A percentile compares a stretch with the other conserved stretches of the same genome.
These are phyloP conservation scores for Polytrichum commune DNA, from an alignment of 225 moss, liverwort and hornwort species.

Conservation along the genomic window DNA sequence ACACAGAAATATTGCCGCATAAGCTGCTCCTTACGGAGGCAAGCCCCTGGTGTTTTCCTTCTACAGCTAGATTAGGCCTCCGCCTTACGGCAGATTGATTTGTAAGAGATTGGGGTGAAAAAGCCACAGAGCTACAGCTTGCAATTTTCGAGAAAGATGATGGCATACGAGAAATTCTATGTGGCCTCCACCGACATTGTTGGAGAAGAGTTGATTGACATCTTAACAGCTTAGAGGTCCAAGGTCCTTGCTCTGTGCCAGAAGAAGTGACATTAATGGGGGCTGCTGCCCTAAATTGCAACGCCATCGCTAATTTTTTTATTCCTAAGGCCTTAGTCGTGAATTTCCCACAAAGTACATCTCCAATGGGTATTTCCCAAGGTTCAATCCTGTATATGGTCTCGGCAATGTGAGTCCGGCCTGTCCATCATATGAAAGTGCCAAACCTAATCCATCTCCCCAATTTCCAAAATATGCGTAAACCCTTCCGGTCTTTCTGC, in stretches of 20 bases:
- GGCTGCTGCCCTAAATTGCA: conserved; percentile 17
- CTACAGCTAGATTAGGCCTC: background rate
- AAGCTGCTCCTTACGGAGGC: conserved; percentile 21
- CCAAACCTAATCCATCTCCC: no score
- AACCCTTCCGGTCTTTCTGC: no score
- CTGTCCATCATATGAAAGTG: no score
- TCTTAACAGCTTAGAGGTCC: conserved; percentile 9
- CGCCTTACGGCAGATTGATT: background rate
- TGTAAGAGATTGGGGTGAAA: conserved; percentile 22
- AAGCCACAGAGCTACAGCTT: conserved; percentile 16
- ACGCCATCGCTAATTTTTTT: conserved; percentile 8
- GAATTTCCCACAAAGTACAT: background rate
- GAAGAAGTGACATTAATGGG: background rate
- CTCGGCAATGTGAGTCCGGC: no score
- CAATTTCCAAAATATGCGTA: no score
- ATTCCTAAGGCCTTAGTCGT: background rate
- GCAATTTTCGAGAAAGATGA: conserved; percentile 8
- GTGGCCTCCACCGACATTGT: conserved; percentile 15
- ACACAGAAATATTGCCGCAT: conserved; percentile 17
- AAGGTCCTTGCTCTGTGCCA: conserved; percentile 4
- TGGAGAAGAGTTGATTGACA: conserved; percentile 27
- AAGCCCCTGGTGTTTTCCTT: conserved; percentile 4
- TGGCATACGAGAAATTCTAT: background rate
- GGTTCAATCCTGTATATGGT: background rate
- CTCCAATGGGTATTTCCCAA: background rate